A percentile compares a stretch with the other conserved stretches of the same genome.
phyloP scores from a whole-genome alignment of 1,284 basidiomycete species.

The Pascua guehoae region DNA sequence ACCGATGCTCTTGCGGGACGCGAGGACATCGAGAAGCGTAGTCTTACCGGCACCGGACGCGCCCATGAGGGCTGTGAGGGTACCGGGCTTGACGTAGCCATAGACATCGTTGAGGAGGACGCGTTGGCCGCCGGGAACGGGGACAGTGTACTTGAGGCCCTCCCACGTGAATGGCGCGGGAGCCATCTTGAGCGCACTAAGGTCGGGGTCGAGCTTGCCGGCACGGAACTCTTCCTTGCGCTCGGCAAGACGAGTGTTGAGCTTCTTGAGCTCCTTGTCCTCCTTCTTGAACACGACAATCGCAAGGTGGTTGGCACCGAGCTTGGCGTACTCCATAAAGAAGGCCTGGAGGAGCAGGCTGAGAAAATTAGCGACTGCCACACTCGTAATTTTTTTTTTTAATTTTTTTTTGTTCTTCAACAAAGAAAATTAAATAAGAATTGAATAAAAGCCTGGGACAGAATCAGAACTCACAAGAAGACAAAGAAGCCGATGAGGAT shows the following conservation, averaged over 20 bases:
- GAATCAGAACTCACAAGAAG: constrained; percentile 51
- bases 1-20: constrained; percentile 55
- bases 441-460: too few species aligned
- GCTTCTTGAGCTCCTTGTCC: constrained; percentile 61
- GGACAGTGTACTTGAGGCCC: constrained; percentile 51
- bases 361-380: not conserved
- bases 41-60: constrained; percentile 58
- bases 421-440: too few species aligned
- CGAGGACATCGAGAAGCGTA: constrained; percentile 56
- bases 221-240: constrained; percentile 53
- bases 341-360: constrained; percentile 50
- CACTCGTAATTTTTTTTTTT: too few species aligned
- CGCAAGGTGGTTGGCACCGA: constrained; percentile 36
- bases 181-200: constrained; percentile 43
- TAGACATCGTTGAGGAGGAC: constrained; percentile 55
- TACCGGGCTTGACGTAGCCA: constrained; percentile 58
- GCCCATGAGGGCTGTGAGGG: constrained; percentile 61
- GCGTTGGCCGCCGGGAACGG: constrained; percentile 54
- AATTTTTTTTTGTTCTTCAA: too few species aligned
- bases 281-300: constrained; percentile 70
- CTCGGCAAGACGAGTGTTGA: constrained; percentile 61
- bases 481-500: constrained; percentile 59
- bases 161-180: constrained; percentile 53
- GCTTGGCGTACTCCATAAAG: constrained; percentile 44
- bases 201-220: constrained; percentile 47